These are phyloP conservation scores for Immersiella caudata DNA, from an alignment of 495 filamentous ascomycete genomes.

Conservation along the genomic window DNA sequence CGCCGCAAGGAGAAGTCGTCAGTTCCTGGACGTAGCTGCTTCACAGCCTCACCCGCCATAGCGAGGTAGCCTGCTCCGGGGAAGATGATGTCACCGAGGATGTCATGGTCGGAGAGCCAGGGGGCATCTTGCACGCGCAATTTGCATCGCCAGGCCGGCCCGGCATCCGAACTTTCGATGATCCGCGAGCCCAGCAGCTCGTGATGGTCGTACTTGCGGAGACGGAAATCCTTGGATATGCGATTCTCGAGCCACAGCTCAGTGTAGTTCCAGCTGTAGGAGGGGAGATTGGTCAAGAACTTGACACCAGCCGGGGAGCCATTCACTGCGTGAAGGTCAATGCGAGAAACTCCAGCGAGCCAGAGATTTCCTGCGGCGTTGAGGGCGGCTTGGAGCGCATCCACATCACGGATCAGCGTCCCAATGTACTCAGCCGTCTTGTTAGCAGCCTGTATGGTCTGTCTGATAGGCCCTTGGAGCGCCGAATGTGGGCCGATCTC, in stretches of 20 bases:
- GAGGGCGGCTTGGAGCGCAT: conserved; percentile 25
- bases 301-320: conserved; percentile 30
- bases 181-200: conserved; percentile 48
- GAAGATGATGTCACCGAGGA: conserved; percentile 45
- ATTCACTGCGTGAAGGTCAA: too few species aligned
- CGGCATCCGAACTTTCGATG: conserved; percentile 41
- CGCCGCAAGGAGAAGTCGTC: too few species aligned
- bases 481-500: conserved; percentile 64
- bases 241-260: conserved; percentile 47
- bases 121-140: conserved; percentile 44
- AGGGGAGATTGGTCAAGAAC: conserved; percentile 32
- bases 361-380: conserved; percentile 35
- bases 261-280: conserved; percentile 47
- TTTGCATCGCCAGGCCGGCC: conserved; percentile 50
- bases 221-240: conserved; percentile 46
- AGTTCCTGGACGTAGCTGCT: conserved; percentile 20
- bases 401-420: too few species aligned
- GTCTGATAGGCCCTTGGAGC: conserved; percentile 51
- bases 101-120: conserved; percentile 53
- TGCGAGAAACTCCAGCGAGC: too few species aligned
- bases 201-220: conserved; percentile 38
- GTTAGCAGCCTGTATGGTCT: conserved; percentile 23
- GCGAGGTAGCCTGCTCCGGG: conserved; percentile 59
- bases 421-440: neutral
- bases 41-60: conserved; percentile 54